phyloP scores from a whole-genome alignment of 768 basidiomycete genomes.

The Auriculariales sp. region DNA sequence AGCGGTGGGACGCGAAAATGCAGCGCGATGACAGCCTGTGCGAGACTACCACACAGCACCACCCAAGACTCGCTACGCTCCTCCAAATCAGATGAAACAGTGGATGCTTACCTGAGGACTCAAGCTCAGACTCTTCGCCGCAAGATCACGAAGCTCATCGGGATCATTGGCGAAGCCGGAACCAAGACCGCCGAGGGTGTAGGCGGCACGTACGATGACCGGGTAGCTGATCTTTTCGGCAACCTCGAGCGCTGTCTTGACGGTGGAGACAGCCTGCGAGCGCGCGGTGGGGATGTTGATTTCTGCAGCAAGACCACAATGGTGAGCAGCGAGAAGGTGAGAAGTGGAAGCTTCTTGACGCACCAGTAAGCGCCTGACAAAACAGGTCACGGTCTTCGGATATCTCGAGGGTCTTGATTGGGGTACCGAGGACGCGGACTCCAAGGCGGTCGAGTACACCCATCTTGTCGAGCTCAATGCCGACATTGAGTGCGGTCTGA shows the following conservation, averaged over 20 bases:
- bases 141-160: constrained; percentile 86
- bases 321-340: constrained; percentile 1
- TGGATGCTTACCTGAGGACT: constrained; percentile 32
- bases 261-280: constrained; percentile 92
- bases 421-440: constrained; percentile 87
- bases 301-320: constrained; percentile 36
- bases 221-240: constrained; percentile 91
- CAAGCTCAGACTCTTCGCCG: constrained; percentile 79
- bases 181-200: constrained; percentile 94
- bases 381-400: constrained; percentile 97
- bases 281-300: constrained; percentile 93
- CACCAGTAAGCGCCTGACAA: constrained; percentile 90
- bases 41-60: too few relatives aligned
- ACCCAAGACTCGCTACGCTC: too few relatives aligned
- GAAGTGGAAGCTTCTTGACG: constrained; percentile 10
- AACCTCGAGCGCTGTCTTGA: constrained; percentile 82
- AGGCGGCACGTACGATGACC: constrained; percentile 91
- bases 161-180: constrained; percentile 94
- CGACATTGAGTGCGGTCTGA: constrained; percentile 83
- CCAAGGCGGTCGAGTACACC: constrained; percentile 86
- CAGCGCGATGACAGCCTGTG: too few relatives aligned
- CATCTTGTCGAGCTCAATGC: constrained; percentile 93
- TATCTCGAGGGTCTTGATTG: constrained; percentile 85
- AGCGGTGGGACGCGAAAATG: too few relatives aligned
- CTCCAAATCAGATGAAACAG: background rate